Evolutionary conservation across 148 eudicot genomes (phyloP).

Genomic region (Rhododendron ovatum): DNA sequence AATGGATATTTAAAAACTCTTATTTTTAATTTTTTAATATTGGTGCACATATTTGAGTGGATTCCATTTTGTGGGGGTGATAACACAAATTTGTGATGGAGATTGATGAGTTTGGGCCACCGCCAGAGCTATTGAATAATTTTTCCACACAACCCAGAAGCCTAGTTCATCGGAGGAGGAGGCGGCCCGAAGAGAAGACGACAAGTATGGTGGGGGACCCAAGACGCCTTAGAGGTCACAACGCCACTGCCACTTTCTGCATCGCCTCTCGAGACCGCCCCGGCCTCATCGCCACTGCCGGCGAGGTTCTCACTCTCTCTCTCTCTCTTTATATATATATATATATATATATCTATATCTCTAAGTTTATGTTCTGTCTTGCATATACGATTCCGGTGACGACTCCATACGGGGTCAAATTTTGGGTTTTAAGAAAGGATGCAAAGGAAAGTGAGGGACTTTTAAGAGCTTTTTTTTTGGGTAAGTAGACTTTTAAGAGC

Average conservation of each 20-base stretch:
- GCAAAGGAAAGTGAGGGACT: neutral
- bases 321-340: neutral
- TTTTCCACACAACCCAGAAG: no score
- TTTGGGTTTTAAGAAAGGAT: neutral
- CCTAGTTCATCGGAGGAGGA: neutral
- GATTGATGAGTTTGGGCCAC: no score
- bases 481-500: neutral
- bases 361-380: neutral
- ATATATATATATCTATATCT: neutral
- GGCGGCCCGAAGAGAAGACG: neutral
- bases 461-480: neutral
- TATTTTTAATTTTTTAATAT: no score
- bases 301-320: slow-evolving; percentile 45
- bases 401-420: neutral
- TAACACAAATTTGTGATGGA: no score
- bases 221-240: slow-evolving; percentile 69
- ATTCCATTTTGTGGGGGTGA: no score
- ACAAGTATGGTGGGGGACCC: slow-evolving; percentile 21
- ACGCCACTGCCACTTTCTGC: slow-evolving; percentile 63
- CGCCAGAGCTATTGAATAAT: no score
- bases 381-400: neutral
- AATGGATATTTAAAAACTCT: no score
- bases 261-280: slow-evolving; percentile 64
- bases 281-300: slow-evolving; percentile 63
- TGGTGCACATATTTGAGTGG: no score